Evolutionary conservation across 352 stramenopile genomes (phyloP).

Genomic region (Nannochloropsis limnetica): DNA sequence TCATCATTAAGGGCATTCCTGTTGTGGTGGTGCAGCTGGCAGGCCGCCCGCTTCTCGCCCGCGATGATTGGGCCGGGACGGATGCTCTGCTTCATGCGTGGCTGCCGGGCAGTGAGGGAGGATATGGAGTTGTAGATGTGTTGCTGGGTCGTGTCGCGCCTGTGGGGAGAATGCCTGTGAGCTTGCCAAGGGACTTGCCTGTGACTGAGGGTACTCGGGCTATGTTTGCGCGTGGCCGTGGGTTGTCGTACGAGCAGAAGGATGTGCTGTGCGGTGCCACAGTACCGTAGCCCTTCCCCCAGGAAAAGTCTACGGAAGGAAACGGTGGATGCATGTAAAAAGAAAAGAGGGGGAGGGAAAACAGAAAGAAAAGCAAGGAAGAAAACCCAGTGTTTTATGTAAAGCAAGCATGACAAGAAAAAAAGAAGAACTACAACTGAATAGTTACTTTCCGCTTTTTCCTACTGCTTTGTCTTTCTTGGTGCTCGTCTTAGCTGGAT

Average conservation of each 20-base stretch:
- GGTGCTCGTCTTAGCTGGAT: too few relatives aligned
- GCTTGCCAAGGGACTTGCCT: slow-evolving; percentile 1
- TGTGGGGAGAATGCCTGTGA: slow-evolving; percentile 25
- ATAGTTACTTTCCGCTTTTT: too few relatives aligned
- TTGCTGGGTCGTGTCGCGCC: not conserved
- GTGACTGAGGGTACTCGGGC: not conserved
- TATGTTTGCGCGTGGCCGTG: not conserved
- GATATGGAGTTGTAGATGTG: not conserved
- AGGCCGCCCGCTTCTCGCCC: slow-evolving; percentile 2
- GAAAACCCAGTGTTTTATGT: too few relatives aligned
- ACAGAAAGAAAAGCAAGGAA: too few relatives aligned
- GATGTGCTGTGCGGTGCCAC: not conserved
- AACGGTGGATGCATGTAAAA: too few relatives aligned
- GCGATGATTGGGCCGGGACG: not conserved
- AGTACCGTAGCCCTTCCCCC: not conserved
- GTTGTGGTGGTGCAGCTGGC: not conserved
- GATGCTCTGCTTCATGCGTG: slow-evolving; percentile 16
- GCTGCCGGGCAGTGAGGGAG: slow-evolving; percentile 6
- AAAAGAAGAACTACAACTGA: too few relatives aligned
- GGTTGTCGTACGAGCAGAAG: not conserved
- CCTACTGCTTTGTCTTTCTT: too few relatives aligned
- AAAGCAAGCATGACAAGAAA: too few relatives aligned
- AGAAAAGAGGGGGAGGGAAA: too few relatives aligned
- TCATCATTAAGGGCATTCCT: not conserved
- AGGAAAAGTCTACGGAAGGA: not conserved